Conservation (phyloP, 176 grass and related monocot species). For the Urochloa ruziziensis region DNA sequence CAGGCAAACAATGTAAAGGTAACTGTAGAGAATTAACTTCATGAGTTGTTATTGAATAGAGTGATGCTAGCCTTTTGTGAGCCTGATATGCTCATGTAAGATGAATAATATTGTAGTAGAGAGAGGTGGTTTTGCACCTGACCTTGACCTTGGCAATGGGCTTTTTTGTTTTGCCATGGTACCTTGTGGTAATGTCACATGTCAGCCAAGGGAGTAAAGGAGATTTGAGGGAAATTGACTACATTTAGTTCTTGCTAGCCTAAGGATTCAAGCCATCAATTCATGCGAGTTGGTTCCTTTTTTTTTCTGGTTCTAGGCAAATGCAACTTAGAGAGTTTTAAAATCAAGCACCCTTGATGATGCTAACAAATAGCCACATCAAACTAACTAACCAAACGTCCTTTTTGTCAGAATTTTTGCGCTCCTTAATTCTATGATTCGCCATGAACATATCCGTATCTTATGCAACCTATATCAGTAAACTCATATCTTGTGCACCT, state of each 20-base stretch:
- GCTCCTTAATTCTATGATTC: not conserved
- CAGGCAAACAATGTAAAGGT: not conserved
- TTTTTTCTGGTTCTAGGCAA: not conserved
- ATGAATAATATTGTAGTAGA: not conserved
- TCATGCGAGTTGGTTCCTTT: not conserved
- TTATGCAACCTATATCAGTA: not conserved
- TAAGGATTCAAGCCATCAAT: not conserved
- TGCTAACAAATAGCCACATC: not conserved
- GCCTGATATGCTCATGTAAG: not conserved
- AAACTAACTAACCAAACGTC: not conserved
- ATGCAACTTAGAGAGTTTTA: not conserved
- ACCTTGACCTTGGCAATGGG: not conserved
- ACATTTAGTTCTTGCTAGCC: not conserved
- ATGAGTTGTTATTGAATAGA: not conserved
- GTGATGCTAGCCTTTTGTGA: not conserved
- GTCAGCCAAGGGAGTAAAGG: not conserved
- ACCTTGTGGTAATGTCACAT: not conserved
- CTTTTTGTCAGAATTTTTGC: not conserved
- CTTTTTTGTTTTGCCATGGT: not conserved
- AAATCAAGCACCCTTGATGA: not conserved
- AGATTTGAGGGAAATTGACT: not conserved
- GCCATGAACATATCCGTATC: not conserved
- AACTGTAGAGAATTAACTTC: not conserved
- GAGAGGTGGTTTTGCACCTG: not conserved
- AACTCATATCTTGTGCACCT: not conserved